Percentiles rank a stretch among this genome's conserved stretches.
phyloP scores from a whole-genome alignment of 2,329 filamentous ascomycete species.

The Ophiostoma australiae region DNA sequence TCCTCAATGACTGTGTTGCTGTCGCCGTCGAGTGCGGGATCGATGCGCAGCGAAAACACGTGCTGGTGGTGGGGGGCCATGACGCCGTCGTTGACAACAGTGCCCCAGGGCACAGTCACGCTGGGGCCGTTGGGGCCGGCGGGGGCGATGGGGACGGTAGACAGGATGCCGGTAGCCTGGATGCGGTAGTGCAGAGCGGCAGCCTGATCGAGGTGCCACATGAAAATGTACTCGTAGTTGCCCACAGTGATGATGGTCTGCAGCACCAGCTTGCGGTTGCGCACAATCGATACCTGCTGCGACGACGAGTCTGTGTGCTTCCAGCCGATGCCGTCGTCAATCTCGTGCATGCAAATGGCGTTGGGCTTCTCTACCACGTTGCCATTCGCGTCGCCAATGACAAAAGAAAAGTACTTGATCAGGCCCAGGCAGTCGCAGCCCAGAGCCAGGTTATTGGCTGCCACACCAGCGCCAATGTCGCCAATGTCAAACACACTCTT shows the following conservation, averaged over 20 bases:
- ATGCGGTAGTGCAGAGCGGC: constrained; percentile 58
- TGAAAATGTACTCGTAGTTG: constrained; percentile 62
- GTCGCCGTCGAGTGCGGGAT: constrained; percentile 51
- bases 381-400: constrained; percentile 43
- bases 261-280: constrained; percentile 57
- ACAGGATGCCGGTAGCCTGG: constrained; percentile 63
- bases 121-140: constrained; percentile 51
- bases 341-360: constrained; percentile 64
- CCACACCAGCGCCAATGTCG: constrained; percentile 61
- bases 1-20: constrained; percentile 50
- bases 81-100: constrained; percentile 14
- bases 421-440: constrained; percentile 66
- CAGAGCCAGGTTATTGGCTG: constrained; percentile 61
- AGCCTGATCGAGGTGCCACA: constrained; percentile 54
- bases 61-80: constrained; percentile 16
- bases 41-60: constrained; percentile 14
- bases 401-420: constrained; percentile 50
- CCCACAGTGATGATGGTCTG: constrained; percentile 63
- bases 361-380: constrained; percentile 31
- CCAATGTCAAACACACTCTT: constrained; percentile 71
- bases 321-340: constrained; percentile 65
- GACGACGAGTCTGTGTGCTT: constrained; percentile 66
- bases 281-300: constrained; percentile 49
- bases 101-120: constrained; percentile 13
- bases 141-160: constrained; percentile 35